A percentile compares a stretch with the other conserved stretches of the same genome.
Evolutionary conservation across 225 moss, liverwort and hornwort genomes (phyloP).

Genomic region (Sphagnum contortum): DNA sequence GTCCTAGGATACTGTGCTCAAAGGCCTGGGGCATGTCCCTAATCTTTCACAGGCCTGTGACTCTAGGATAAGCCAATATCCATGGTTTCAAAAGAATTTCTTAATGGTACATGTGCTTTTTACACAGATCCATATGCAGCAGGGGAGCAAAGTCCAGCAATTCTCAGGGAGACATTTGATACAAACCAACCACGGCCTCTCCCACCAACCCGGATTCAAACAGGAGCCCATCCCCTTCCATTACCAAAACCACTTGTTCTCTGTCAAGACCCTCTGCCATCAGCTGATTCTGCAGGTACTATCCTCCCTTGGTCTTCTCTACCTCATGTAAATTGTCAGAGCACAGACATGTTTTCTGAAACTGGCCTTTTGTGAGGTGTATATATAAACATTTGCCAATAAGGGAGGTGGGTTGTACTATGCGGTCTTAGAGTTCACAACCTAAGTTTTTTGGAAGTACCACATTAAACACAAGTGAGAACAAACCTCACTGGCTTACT

Average conservation of each 20-base stretch:
- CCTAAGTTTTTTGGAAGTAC: background rate
- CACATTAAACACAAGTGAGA: too few species aligned
- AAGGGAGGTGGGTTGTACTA: background rate
- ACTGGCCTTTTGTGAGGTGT: too few species aligned
- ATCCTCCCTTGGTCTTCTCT: background rate
- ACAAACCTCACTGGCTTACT: too few species aligned
- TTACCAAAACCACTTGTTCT: slow-evolving; percentile 19
- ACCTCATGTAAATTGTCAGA: background rate
- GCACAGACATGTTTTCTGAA: too few species aligned
- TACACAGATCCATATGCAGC: slow-evolving; percentile 34
- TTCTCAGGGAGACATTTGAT: slow-evolving; percentile 47
- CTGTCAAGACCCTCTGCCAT: slow-evolving; percentile 15
- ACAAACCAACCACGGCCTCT: slow-evolving; percentile 28
- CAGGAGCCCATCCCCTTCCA: slow-evolving; percentile 22
- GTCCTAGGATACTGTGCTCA: too few species aligned
- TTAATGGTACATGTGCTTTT: too few species aligned
- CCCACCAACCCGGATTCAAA: slow-evolving; percentile 9
- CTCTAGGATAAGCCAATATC: too few species aligned
- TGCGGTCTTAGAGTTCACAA: background rate
- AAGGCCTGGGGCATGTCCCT: too few species aligned
- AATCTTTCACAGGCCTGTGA: too few species aligned
- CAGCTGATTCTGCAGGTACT: slow-evolving; percentile 33
- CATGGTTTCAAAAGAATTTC: too few species aligned
- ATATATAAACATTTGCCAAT: background rate
- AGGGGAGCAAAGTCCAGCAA: slow-evolving; percentile 24